These are phyloP conservation scores for Triticum urartu DNA, from an alignment of 176 grass and related monocot genomes.

Conservation along the genomic window DNA sequence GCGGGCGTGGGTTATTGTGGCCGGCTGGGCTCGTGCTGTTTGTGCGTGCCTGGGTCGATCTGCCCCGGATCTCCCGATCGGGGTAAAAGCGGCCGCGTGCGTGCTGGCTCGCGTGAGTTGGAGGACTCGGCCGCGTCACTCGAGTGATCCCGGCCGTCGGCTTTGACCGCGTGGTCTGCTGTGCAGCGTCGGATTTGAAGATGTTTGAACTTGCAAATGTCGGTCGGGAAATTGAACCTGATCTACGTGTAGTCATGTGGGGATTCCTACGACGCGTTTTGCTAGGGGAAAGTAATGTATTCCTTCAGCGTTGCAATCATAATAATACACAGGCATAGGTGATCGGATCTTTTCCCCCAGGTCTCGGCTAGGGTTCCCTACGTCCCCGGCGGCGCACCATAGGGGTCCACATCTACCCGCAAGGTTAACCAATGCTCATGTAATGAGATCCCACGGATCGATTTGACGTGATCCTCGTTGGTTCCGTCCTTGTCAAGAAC, in stretches of 20 bases:
- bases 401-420: too few relatives aligned
- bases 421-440: too few relatives aligned
- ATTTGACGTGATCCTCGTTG: too few relatives aligned
- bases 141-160: neutral
- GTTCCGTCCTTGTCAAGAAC: too few relatives aligned
- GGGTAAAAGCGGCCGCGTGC: neutral
- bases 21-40: neutral
- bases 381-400: too few relatives aligned
- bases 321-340: too few relatives aligned
- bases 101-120: slow-evolving; percentile 8
- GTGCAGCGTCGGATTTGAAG: neutral
- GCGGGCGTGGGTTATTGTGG: slow-evolving; percentile 19
- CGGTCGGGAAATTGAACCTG: neutral
- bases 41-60: neutral
- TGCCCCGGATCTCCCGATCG: slow-evolving; percentile 33
- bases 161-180: neutral
- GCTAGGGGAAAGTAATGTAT: too few relatives aligned
- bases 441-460: too few relatives aligned
- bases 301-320: too few relatives aligned
- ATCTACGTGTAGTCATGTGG: neutral
- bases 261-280: neutral
- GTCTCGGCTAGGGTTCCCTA: too few relatives aligned
- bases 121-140: slow-evolving; percentile 26
- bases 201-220: neutral
- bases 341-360: too few relatives aligned